Base-by-base conservation (phyloP, 2,329 filamentous ascomycete genomes). In the Tetracladium maxilliforme region DNA sequence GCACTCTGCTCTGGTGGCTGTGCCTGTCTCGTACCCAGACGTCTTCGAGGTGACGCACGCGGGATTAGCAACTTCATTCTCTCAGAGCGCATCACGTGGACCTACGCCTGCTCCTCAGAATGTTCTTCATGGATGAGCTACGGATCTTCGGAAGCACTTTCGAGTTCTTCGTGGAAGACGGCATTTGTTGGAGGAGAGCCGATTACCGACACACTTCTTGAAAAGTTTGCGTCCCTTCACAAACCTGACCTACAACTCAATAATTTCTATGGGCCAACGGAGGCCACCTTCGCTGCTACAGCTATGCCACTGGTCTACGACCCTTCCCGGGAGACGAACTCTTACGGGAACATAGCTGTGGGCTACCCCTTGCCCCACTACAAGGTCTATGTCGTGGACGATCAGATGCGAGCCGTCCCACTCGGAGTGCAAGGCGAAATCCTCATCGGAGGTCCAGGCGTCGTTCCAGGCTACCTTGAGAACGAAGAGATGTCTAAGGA, bases 351-450 rank as follows among this genome's bases (percentile, higher is more conserved):
- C 11, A 11, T 8, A 19, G 8, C 18, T n/a, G 18, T n/a, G 8
- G 18, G 18, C 9, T 19, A 19, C 11, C 11, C 18, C 8, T n/a
- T 19, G 18, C 18, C 18, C 9, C 8, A 19, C 11, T 19, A 19
- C 18, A 9, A 9, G 9, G 11, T n/a, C 18, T 57, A 52, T 30
- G 45, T 64, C 19, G 13, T 62, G 1, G 56, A 60, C 31, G 30
- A 44, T 4, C 17, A 53, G 2, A 33, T 42, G 11, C 26, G 45
- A 10, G 39, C 48, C 1, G 32, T 56, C 3, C 53, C 58, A 2
- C 20, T 43, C 7, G 56, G 56, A 1, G 31, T 53, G 3, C 35
- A 47, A 1, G 61, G 61, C 4, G 56, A 63, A 30, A 42, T 64
- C 5, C 42, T 23, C 15, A 42, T 64, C 16, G 50, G 39, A 10